A percentile compares a stretch with the other conserved stretches of the same genome.
Conservation (phyloP, 1,139 yeast species). For the Yamadazyma diddensiae region DNA sequence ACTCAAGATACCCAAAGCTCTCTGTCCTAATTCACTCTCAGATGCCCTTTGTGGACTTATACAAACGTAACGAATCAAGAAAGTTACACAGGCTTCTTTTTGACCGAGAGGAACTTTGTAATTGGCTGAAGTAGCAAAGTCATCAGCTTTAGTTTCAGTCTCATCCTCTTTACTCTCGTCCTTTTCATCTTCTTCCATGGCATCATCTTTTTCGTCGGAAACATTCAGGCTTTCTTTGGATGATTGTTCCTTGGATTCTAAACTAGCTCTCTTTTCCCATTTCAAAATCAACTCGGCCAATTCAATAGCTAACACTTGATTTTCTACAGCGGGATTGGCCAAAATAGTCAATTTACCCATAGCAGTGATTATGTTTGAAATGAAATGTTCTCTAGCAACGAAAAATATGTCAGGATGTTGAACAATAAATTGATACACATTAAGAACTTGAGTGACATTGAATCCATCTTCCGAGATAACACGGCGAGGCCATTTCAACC, state of each 20-base stretch:
- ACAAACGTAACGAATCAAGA: slow-evolving; percentile 83
- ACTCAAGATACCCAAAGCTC: slow-evolving; percentile 73
- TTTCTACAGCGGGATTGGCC: slow-evolving; percentile 78
- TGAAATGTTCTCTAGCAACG: slow-evolving; percentile 83
- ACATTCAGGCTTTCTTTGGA: background rate
- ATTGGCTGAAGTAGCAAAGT: slow-evolving; percentile 39
- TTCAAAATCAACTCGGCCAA: slow-evolving; percentile 77
- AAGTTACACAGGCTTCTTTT: slow-evolving; percentile 90
- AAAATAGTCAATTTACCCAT: slow-evolving; percentile 88
- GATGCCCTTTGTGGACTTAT: slow-evolving; percentile 82
- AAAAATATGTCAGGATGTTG: slow-evolving; percentile 83
- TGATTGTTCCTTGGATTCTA: background rate
- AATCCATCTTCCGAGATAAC: slow-evolving; percentile 89
- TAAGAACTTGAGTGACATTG: slow-evolving; percentile 77
- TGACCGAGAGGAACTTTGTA: slow-evolving; percentile 74
- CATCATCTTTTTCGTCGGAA: slow-evolving; percentile 4
- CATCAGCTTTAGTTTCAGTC: slow-evolving; percentile 14
- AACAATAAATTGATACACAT: slow-evolving; percentile 86
- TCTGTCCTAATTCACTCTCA: slow-evolving; percentile 78
- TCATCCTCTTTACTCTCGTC: slow-evolving; percentile 15
- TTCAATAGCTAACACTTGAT: slow-evolving; percentile 83
- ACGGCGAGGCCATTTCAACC: slow-evolving; percentile 96
- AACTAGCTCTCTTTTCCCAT: slow-evolving; percentile 69
- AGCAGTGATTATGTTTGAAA: slow-evolving; percentile 87
- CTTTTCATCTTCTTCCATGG: slow-evolving; percentile 16